Evolutionary conservation across 768 basidiomycete genomes (phyloP).

Genomic region (Suillus clintonianus): DNA sequence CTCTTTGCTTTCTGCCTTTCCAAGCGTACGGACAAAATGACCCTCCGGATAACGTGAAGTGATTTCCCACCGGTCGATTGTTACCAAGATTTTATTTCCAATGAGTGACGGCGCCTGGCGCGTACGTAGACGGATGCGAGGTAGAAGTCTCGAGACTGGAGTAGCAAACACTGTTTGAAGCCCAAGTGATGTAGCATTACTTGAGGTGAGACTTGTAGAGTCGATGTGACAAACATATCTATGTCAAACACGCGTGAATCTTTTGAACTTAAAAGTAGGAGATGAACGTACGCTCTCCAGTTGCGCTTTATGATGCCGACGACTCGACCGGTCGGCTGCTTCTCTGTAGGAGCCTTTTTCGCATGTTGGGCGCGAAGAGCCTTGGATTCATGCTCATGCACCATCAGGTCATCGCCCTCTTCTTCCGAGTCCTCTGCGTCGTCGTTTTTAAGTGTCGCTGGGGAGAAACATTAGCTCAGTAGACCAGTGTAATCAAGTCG

Average conservation of each 20-base stretch:
- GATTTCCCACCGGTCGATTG: slow-evolving; percentile 89
- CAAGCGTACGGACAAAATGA: slow-evolving; percentile 92
- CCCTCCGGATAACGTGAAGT: slow-evolving; percentile 94
- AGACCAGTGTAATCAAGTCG: not conserved
- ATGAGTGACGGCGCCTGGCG: slow-evolving; percentile 89
- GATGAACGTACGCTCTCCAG: slow-evolving; percentile 82
- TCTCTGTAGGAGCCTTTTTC: slow-evolving; percentile 47
- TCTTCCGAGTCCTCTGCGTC: slow-evolving; percentile 77
- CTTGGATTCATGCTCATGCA: slow-evolving; percentile 42
- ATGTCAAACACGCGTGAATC: slow-evolving; percentile 1
- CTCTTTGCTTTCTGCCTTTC: slow-evolving; percentile 90
- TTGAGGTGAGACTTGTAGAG: slow-evolving; percentile 79
- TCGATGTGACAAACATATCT: slow-evolving; percentile 97
- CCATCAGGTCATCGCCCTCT: slow-evolving; percentile 47
- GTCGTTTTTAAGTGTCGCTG: slow-evolving; percentile 84
- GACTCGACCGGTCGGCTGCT: slow-evolving; percentile 88
- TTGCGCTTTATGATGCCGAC: slow-evolving; percentile 94
- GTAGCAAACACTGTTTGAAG: slow-evolving; percentile 94
- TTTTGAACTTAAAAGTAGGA: not conserved
- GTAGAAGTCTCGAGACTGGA: slow-evolving; percentile 87
- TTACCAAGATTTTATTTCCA: slow-evolving; percentile 93
- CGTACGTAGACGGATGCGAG: slow-evolving; percentile 91
- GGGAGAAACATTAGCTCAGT: slow-evolving; percentile 6
- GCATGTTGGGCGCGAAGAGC: slow-evolving; percentile 26
- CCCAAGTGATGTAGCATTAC: slow-evolving; percentile 74